Evolutionary conservation across 2,329 filamentous ascomycete genomes (phyloP).

Genomic region (Calonectria fujianensis): DNA sequence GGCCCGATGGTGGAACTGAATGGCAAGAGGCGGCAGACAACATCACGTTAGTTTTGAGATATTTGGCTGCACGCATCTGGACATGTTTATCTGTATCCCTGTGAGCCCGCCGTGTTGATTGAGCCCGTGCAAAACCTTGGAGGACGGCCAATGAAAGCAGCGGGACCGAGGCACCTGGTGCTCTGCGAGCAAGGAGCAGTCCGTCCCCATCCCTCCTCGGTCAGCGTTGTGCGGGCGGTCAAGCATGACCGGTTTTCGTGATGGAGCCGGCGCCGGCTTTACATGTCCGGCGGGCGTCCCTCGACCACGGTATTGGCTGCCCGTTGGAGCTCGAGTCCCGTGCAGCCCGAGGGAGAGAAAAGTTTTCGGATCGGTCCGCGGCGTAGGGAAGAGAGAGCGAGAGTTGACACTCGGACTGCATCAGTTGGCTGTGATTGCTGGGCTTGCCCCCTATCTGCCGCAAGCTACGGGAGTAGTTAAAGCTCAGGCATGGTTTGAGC

Average conservation of each 20-base stretch:
- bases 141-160: slow-evolving; percentile 31
- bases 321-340: slow-evolving; percentile 33
- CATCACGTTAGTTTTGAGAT: slow-evolving; percentile 34
- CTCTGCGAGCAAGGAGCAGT: slow-evolving; percentile 1
- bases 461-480: neutral
- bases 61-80: slow-evolving; percentile 28
- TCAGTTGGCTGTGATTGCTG: neutral
- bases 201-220: slow-evolving; percentile 25
- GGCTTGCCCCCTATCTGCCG: neutral
- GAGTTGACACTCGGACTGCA: neutral
- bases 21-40: slow-evolving; percentile 18
- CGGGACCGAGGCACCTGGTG: slow-evolving; percentile 40
- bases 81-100: slow-evolving; percentile 43
- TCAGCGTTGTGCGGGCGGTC: slow-evolving; percentile 34
- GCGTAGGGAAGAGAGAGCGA: neutral
- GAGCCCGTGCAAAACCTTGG: slow-evolving; percentile 29
- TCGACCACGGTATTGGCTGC: slow-evolving; percentile 30
- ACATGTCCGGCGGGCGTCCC: slow-evolving; percentile 29
- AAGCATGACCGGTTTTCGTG: slow-evolving; percentile 33
- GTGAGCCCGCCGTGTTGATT: slow-evolving; percentile 14
- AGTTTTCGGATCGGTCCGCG: slow-evolving; percentile 23
- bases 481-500: neutral
- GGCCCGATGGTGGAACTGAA: slow-evolving; percentile 27
- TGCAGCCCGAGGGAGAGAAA: slow-evolving; percentile 15
- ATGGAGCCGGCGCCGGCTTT: slow-evolving; percentile 29